These are phyloP conservation scores for Magnolia officinalis DNA, from an alignment of 164 flowering plant genomes.

Conservation along the genomic window DNA sequence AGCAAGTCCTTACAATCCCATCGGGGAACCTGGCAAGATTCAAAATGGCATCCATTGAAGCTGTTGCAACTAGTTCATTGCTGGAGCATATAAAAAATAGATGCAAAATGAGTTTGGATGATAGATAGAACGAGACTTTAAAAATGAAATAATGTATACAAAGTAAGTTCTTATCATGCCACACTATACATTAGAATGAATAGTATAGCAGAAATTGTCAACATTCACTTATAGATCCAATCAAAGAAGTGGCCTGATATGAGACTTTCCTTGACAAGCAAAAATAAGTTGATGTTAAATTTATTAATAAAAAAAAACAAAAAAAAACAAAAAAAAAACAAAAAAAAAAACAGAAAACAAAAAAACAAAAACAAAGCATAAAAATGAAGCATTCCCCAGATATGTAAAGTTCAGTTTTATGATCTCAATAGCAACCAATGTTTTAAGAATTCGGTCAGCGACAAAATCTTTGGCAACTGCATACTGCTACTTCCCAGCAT, in stretches of 20 bases:
- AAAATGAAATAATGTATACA: no score
- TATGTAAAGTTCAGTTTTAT: not conserved
- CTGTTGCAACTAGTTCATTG: slow-evolving; percentile 65
- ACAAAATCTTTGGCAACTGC: not conserved
- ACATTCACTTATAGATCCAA: no score
- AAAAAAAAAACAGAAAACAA: no score
- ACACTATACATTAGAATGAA: no score
- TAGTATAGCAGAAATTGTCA: no score
- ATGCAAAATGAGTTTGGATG: not conserved
- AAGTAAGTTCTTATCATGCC: no score
- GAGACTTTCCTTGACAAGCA: no score
- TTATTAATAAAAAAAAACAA: no score
- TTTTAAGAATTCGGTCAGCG: not conserved
- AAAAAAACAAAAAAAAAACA: no score
- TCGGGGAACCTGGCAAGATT: slow-evolving; percentile 49
- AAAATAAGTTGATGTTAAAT: no score
- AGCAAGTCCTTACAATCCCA: slow-evolving; percentile 57
- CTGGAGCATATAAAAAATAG: slow-evolving; percentile 34
- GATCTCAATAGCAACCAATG: not conserved
- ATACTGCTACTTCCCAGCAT: not conserved
- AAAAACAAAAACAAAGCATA: not conserved
- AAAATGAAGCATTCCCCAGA: not conserved
- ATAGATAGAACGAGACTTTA: no score
- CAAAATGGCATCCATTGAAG: slow-evolving; percentile 68
- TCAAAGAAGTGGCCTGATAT: no score